These are phyloP conservation scores for Ceriops zippeliana DNA, from an alignment of 345 rosid species.

Conservation along the genomic window DNA sequence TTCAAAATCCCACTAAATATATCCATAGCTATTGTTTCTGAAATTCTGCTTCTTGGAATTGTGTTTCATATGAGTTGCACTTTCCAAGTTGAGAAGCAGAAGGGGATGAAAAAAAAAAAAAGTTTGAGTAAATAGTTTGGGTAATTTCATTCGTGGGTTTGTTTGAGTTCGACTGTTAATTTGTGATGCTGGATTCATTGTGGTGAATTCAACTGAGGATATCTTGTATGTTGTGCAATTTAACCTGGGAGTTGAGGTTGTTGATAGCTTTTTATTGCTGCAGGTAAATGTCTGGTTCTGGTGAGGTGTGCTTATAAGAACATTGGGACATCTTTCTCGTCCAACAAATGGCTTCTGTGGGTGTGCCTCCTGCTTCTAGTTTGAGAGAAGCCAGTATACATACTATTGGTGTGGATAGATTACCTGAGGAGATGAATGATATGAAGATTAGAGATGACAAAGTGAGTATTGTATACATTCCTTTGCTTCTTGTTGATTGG, in stretches of 20 bases:
- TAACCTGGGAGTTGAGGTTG: constrained; percentile 1
- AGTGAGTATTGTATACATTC: constrained; percentile 9
- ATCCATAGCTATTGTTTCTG: no score
- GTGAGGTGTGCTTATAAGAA: constrained; percentile 18
- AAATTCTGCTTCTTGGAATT: no score
- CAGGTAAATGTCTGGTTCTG: constrained; percentile 36
- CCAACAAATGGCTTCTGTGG: constrained; percentile 30
- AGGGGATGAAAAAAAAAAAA: neutral
- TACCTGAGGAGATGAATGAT: constrained; percentile 59
- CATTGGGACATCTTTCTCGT: constrained; percentile 19
- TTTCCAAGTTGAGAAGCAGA: neutral
- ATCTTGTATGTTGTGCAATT: neutral
- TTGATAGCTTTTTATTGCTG: neutral
- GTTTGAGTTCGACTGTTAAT: neutral
- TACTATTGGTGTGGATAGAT: constrained; percentile 30
- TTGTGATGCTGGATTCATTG: neutral
- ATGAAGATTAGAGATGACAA: constrained; percentile 63
- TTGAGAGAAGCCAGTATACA: constrained; percentile 31
- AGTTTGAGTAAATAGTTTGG: neutral
- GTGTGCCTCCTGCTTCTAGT: constrained; percentile 27
- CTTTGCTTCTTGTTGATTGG: neutral
- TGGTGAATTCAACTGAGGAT: neutral
- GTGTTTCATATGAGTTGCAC: no score
- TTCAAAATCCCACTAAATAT: no score
- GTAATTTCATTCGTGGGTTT: neutral